Percentiles rank a stretch among this genome's conserved stretches.
Evolutionary conservation across 371 early-diverging fungal genomes (phyloP).

Genomic region (Funneliformis caledonium): DNA sequence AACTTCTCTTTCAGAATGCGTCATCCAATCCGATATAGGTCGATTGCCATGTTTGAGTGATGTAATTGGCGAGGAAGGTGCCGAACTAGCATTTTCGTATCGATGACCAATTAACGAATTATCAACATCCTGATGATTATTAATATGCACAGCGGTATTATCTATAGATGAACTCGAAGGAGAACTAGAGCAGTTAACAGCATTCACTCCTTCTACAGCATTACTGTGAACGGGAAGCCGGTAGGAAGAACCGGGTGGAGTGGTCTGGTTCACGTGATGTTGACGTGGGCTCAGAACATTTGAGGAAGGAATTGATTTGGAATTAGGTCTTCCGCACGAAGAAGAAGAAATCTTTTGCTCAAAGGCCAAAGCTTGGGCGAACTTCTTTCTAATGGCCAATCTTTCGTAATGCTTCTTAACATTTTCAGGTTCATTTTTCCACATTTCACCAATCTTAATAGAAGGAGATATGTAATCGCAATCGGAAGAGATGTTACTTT

Average conservation of each 20-base stretch:
- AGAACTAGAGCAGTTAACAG: not conserved
- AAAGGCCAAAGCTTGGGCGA: constrained; percentile 58
- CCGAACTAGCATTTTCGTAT: not conserved
- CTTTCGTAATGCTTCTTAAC: constrained; percentile 60
- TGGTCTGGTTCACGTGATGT: not conserved
- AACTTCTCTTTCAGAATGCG: not conserved
- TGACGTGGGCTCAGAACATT: not conserved
- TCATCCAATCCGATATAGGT: constrained; percentile 11
- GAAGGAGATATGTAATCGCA: constrained; percentile 63
- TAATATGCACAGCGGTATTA: too few relatives aligned
- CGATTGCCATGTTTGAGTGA: not conserved
- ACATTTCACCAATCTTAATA: constrained; percentile 69
- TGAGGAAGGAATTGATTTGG: not conserved
- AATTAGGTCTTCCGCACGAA: not conserved
- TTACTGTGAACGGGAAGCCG: not conserved
- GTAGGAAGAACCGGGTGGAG: not conserved
- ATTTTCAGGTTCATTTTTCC: constrained; percentile 58
- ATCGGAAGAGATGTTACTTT: constrained; percentile 45
- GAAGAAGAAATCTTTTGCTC: not conserved
- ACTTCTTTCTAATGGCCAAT: constrained; percentile 56
- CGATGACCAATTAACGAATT: not conserved
- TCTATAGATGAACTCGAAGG: not conserved
- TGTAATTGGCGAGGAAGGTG: constrained; percentile 10
- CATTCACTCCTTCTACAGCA: not conserved
- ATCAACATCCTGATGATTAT: not conserved